Evolutionary conservation across 164 flowering plant genomes (phyloP).

Genomic region (Cinnamomum micranthum): DNA sequence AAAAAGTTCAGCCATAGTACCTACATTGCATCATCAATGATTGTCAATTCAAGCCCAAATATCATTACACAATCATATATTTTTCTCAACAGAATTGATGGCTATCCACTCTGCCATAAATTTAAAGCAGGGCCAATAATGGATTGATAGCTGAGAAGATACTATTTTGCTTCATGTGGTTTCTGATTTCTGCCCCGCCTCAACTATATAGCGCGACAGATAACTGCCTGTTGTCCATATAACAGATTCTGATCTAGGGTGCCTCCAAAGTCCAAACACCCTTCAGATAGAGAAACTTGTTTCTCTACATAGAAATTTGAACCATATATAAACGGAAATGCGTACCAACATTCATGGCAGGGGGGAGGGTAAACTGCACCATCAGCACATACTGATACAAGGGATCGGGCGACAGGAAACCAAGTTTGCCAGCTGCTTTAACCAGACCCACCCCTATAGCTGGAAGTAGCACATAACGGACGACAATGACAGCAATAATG

Average conservation of each 20-base stretch:
- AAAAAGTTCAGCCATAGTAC: slow-evolving; percentile 82
- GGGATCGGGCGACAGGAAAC: slow-evolving; percentile 65
- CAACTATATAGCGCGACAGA: too few species aligned
- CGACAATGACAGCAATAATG: slow-evolving; percentile 44
- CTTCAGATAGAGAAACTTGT: background rate
- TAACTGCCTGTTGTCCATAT: too few species aligned
- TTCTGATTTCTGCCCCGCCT: background rate
- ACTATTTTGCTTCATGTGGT: too few species aligned
- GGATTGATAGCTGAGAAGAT: background rate
- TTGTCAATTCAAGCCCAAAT: background rate
- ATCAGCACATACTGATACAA: slow-evolving; percentile 65
- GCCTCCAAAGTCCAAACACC: background rate
- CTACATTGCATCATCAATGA: slow-evolving; percentile 30
- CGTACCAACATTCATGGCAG: slow-evolving; percentile 86
- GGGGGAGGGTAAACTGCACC: slow-evolving; percentile 80
- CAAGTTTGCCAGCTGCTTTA: slow-evolving; percentile 44
- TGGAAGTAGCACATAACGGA: slow-evolving; percentile 60
- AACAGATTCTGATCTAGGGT: background rate
- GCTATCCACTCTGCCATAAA: background rate
- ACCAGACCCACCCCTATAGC: slow-evolving; percentile 57
- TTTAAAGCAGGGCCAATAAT: background rate
- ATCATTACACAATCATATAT: background rate
- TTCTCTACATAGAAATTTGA: background rate
- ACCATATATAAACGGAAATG: background rate
- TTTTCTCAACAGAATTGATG: background rate